Percentiles rank a stretch among this genome's conserved stretches.
phyloP scores from a whole-genome alignment of 2,329 filamentous ascomycete genomes.

The Mycosphaerella arachidis region DNA sequence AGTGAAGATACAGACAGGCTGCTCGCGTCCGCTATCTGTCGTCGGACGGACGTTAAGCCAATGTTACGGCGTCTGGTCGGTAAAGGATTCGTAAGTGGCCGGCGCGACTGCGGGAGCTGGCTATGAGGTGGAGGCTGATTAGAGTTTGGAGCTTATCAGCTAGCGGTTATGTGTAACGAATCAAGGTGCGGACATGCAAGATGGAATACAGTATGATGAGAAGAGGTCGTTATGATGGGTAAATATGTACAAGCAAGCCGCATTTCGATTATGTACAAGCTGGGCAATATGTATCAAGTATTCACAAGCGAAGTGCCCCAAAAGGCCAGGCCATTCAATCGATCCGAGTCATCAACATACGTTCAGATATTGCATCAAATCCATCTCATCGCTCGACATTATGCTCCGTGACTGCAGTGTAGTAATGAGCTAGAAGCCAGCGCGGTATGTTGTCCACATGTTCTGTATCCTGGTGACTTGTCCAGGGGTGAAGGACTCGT shows the following conservation, averaged over 20 bases:
- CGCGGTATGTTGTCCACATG: slow-evolving; percentile 47
- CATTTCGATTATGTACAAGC: neutral
- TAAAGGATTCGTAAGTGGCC: neutral
- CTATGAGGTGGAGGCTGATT: neutral
- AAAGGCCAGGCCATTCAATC: neutral
- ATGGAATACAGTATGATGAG: neutral
- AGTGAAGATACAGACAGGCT: neutral
- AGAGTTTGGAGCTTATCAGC: neutral
- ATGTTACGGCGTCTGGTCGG: neutral
- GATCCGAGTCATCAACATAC: neutral
- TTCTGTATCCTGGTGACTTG: slow-evolving; percentile 50
- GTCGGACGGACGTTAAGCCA: neutral
- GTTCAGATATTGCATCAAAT: neutral
- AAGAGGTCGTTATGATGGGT: neutral
- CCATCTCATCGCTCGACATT: neutral
- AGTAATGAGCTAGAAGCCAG: slow-evolving; percentile 21
- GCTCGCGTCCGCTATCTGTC: neutral
- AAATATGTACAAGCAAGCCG: neutral
- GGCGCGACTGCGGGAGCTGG: neutral
- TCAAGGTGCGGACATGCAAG: neutral
- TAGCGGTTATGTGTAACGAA: neutral
- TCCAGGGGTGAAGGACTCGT: slow-evolving; percentile 48
- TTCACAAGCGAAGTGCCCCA: neutral
- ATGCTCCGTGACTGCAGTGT: neutral
- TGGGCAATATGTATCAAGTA: slow-evolving; percentile 1